Base-by-base conservation (phyloP, 306 rosid species). In the Carpinus viminea region DNA sequence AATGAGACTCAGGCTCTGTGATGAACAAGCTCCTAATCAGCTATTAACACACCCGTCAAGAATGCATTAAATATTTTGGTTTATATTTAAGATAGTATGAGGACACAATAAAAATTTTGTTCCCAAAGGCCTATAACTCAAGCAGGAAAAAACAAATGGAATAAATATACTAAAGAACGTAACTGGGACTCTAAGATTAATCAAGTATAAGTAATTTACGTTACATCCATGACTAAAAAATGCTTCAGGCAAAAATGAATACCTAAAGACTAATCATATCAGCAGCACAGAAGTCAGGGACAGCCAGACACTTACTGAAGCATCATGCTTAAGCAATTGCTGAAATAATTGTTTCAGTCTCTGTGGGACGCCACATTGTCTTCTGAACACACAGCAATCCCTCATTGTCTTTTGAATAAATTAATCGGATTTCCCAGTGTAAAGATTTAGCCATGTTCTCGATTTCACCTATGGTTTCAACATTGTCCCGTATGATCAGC, bases 281-380 rank as follows among this genome's bases (percentile, higher is more conserved):
- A 68, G 51, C 6, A 34, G 11, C 50, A 66, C 47, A 70, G 50
- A 43, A 74, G 73, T 75, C 79, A 68, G 18, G 5, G 52, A 59
- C 80, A 7, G 55, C 6, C 70, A 71, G 26, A 47, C 52, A 8
- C 24, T 20, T 8, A 12, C 20, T 61, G 60, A 46, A 4, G 62
- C 18, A 28, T 11, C 77, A 52, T 56, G 50, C 65, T 82, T 82
- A 86, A 17, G 78, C 88, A 84, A 89, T 83, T 85, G 96, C 93
- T 62, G 92, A 86, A 26, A 53, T 61, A 53, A 89, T 46, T 16
- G 88, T 86, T 79, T 89, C 90, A 18, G 54, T 59, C 74, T 90
- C 47, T 41, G 79, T 78, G 12, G 98, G 98, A 76, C 97, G 93
- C 98, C 97, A 93, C 73, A 88, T 78, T 68, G 97, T 84, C 82